Evolutionary conservation across 768 basidiomycete species (phyloP).

Genomic region (Trametes coccinea): DNA sequence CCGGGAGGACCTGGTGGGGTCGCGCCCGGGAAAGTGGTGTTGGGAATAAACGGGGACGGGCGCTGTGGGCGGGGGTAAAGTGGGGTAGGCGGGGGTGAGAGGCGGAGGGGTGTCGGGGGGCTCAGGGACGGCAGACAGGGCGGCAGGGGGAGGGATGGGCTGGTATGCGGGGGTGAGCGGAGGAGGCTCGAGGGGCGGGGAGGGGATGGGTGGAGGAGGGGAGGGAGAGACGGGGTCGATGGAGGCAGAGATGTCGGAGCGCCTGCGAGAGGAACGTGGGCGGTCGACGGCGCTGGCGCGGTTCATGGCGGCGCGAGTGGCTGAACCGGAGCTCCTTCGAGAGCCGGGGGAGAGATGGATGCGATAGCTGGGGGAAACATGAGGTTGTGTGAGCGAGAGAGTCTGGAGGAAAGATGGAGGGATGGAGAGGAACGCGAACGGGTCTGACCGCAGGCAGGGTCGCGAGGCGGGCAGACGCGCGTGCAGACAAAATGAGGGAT

Average conservation of each 20-base stretch:
- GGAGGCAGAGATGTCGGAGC: conserved; percentile 13
- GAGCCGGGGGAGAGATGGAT: conserved; percentile 83
- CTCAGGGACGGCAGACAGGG: conserved; percentile 17
- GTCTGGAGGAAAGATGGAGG: not conserved
- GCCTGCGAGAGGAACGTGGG: conserved; percentile 19
- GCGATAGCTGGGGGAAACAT: conserved; percentile 54
- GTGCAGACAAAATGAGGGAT: no score
- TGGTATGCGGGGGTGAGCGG: conserved; percentile 26
- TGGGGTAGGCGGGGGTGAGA: conserved; percentile 29
- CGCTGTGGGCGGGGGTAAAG: conserved; percentile 28
- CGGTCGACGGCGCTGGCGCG: conserved; percentile 35
- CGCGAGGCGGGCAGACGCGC: not conserved
- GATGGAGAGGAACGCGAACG: not conserved
- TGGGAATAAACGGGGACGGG: conserved; percentile 12
- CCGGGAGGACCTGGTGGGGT: conserved; percentile 21
- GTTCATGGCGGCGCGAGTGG: conserved; percentile 57
- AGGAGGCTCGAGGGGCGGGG: conserved; percentile 28
- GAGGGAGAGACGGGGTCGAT: not conserved
- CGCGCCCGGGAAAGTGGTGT: conserved; percentile 13
- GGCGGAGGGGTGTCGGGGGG: conserved; percentile 35
- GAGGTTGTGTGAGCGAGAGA: not conserved
- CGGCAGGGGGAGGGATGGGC: conserved; percentile 13
- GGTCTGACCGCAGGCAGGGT: not conserved
- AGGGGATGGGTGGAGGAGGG: conserved; percentile 9
- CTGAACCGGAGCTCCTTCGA: conserved; percentile 56